Conservation (phyloP, 139 green algal genomes). For the Chlamydomonas incerta region DNA sequence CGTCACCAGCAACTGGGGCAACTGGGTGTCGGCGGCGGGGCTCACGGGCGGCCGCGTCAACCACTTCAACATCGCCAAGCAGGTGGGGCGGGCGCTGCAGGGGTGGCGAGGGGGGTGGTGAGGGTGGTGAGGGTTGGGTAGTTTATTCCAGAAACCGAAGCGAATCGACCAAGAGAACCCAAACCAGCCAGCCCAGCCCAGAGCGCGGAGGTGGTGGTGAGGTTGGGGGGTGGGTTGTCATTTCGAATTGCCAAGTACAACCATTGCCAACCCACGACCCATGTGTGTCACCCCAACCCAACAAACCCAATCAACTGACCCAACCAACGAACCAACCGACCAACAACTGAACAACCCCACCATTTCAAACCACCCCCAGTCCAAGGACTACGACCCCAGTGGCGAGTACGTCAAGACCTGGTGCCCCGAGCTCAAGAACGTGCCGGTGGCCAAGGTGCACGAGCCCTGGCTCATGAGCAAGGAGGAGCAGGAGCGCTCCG, state of each 20-base stretch:
- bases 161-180: too few species aligned
- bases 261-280: not conserved
- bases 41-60: constrained; percentile 88
- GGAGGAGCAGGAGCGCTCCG: constrained; percentile 63
- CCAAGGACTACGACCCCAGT: constrained; percentile 88
- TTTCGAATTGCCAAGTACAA: too few species aligned
- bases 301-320: not conserved
- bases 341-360: constrained; percentile 3
- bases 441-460: constrained; percentile 78
- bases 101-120: too few species aligned
- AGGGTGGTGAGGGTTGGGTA: too few species aligned
- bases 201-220: not conserved
- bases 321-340: too few species aligned
- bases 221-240: too few species aligned
- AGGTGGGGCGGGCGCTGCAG: too few species aligned
- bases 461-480: constrained; percentile 85
- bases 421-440: constrained; percentile 88
- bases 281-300: too few species aligned
- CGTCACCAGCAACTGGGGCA: constrained; percentile 91
- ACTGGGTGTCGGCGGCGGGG: constrained; percentile 89
- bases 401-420: constrained; percentile 92
- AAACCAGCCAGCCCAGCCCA: too few species aligned
- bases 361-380: constrained; percentile 29
- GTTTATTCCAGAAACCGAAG: too few species aligned
- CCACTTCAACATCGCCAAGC: constrained; percentile 97